These are phyloP conservation scores for Sideroxylon spinosum DNA, from an alignment of 179 eudicot genomes.

Conservation along the genomic window DNA sequence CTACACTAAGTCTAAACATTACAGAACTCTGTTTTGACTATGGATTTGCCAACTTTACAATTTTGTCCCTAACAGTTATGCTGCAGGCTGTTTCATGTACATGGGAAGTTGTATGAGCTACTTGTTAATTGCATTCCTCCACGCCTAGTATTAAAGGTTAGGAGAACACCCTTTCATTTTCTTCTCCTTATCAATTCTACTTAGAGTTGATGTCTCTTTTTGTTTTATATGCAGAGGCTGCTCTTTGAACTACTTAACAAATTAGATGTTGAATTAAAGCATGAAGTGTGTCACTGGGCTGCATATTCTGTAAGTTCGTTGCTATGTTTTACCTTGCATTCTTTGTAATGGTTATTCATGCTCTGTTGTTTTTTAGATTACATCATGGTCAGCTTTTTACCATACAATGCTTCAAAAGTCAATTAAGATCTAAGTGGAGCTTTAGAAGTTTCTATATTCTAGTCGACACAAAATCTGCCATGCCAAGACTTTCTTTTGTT, in stretches of 20 bases:
- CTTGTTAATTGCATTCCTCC: conserved; percentile 85
- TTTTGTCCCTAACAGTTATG: background rate
- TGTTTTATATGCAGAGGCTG: conserved; percentile 56
- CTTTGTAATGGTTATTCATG: background rate
- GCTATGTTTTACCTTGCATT: background rate
- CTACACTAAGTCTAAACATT: too few species aligned
- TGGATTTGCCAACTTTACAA: too few species aligned
- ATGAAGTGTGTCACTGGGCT: conserved; percentile 96
- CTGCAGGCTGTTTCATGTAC: conserved; percentile 77
- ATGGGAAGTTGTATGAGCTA: conserved; percentile 85
- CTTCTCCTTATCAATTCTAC: background rate
- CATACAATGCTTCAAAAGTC: too few species aligned
- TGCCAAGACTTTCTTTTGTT: background rate
- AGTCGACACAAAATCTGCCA: background rate
- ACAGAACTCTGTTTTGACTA: too few species aligned
- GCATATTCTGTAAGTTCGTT: conserved; percentile 84
- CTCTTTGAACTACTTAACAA: conserved; percentile 82
- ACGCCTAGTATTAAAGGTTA: conserved; percentile 75
- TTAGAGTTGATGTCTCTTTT: conserved; percentile 10
- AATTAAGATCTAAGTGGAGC: too few species aligned
- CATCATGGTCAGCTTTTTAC: background rate
- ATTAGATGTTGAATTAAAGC: conserved; percentile 74
- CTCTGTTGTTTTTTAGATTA: background rate
- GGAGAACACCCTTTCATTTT: background rate
- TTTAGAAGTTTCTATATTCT: background rate